A percentile compares a stretch with the other conserved stretches of the same genome.
Evolutionary conservation across 495 filamentous ascomycete species (phyloP).

Genomic region (Penicillium soppii): DNA sequence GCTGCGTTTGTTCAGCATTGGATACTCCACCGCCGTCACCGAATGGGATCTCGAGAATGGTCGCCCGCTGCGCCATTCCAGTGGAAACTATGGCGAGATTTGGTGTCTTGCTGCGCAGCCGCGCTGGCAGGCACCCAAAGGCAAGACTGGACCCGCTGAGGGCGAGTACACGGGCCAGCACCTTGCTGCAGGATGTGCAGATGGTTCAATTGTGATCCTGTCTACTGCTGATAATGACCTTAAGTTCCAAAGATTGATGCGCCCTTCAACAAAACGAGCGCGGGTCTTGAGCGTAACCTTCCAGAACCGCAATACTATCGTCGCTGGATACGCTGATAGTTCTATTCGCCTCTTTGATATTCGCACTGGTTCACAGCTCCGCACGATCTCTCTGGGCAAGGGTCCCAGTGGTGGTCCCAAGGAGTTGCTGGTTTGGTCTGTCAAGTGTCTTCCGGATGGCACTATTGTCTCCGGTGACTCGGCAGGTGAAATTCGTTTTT

Average conservation of each 20-base stretch:
- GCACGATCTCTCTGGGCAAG: constrained; percentile 81
- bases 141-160: constrained; percentile 38
- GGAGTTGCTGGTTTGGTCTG: constrained; percentile 87
- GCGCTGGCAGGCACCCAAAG: constrained; percentile 40
- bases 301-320: constrained; percentile 75
- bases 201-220: constrained; percentile 82
- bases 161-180: constrained; percentile 60
- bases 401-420: constrained; percentile 73
- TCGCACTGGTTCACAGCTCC: constrained; percentile 66
- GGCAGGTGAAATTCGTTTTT: constrained; percentile 86
- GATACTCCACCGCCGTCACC: constrained; percentile 85
- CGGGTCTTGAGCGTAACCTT: constrained; percentile 88
- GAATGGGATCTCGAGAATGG: constrained; percentile 90
- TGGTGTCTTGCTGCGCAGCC: constrained; percentile 97
- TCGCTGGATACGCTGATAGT: constrained; percentile 91
- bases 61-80: constrained; percentile 72
- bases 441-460: constrained; percentile 81
- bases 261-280: constrained; percentile 74
- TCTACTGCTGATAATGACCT: constrained; percentile 81
- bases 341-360: constrained; percentile 88
- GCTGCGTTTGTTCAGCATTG: constrained; percentile 92
- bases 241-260: constrained; percentile 65
- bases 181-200: constrained; percentile 86
- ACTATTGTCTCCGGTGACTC: constrained; percentile 95
- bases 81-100: constrained; percentile 91